Conservation (phyloP, 306 rosid species). For the Abrus pulchellus region DNA sequence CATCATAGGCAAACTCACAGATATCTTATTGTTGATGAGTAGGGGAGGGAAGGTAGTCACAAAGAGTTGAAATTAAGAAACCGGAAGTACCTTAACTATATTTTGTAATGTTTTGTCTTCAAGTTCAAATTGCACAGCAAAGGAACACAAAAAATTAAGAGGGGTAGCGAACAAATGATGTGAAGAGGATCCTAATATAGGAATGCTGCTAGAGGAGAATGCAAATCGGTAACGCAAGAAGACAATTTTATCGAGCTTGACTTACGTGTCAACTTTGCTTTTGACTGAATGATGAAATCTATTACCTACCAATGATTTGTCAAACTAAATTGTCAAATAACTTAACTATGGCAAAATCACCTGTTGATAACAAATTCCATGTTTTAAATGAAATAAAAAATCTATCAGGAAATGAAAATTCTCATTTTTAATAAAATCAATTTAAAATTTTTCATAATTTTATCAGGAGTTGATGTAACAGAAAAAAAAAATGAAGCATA, state of each 20-base stretch:
- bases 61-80: conserved; percentile 23
- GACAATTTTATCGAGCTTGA: not conserved
- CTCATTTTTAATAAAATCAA: not conserved
- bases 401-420: not conserved
- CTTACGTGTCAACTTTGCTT: conserved; percentile 20
- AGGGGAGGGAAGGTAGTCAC: not conserved
- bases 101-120: conserved; percentile 4
- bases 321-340: not conserved
- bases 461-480: not conserved
- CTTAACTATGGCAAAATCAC: not conserved
- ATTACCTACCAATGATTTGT: not conserved
- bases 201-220: not conserved
- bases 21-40: not conserved
- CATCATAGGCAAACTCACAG: not conserved
- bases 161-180: conserved; percentile 15
- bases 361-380: not conserved
- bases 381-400: not conserved
- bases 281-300: not conserved
- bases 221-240: conserved; percentile 8
- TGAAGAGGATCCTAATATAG: not conserved
- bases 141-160: not conserved
- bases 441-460: not conserved
- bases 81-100: conserved; percentile 40
- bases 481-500: not conserved
- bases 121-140: conserved; percentile 19